phyloP scores from a whole-genome alignment of 2,329 filamentous ascomycete species.

The Aureobasidium sp. region DNA sequence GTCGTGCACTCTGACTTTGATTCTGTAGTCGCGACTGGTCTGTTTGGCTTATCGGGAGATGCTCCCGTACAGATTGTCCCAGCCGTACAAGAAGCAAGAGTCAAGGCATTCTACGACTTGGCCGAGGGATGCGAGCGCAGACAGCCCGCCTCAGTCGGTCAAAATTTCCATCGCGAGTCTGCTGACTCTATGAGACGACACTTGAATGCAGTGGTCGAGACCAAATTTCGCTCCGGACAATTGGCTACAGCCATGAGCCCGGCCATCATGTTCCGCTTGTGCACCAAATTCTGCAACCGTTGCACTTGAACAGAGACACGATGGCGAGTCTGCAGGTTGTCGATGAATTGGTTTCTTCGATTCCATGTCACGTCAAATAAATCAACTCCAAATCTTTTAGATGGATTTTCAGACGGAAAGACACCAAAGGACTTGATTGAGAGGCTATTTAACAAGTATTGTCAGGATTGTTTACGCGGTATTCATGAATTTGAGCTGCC shows the following conservation, averaged over 20 bases:
- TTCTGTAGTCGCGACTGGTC: slow-evolving; percentile 17
- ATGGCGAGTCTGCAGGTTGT: neutral
- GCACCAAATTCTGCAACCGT: neutral
- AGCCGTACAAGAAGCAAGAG: slow-evolving; percentile 8
- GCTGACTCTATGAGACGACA: neutral
- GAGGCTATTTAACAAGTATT: no score
- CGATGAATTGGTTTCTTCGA: neutral
- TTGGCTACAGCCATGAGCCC: neutral
- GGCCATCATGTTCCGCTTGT: neutral
- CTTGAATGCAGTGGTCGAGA: neutral
- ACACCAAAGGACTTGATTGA: no score
- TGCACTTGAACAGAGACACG: neutral
- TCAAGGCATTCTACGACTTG: neutral
- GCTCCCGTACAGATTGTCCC: slow-evolving; percentile 23
- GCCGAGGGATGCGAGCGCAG: slow-evolving; percentile 13
- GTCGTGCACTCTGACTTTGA: slow-evolving; percentile 20
- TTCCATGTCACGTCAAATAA: no score
- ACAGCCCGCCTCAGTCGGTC: neutral
- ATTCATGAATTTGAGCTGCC: no score
- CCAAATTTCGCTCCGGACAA: neutral
- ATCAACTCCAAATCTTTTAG: no score
- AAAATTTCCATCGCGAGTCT: neutral
- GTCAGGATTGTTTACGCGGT: no score
- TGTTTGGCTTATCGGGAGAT: slow-evolving; percentile 24
- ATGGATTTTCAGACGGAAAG: no score